Percentiles rank a stretch among this genome's conserved stretches.
These are phyloP conservation scores for Aspergillus mulundensis DNA, from an alignment of 495 filamentous ascomycete species.

Conservation along the genomic window DNA sequence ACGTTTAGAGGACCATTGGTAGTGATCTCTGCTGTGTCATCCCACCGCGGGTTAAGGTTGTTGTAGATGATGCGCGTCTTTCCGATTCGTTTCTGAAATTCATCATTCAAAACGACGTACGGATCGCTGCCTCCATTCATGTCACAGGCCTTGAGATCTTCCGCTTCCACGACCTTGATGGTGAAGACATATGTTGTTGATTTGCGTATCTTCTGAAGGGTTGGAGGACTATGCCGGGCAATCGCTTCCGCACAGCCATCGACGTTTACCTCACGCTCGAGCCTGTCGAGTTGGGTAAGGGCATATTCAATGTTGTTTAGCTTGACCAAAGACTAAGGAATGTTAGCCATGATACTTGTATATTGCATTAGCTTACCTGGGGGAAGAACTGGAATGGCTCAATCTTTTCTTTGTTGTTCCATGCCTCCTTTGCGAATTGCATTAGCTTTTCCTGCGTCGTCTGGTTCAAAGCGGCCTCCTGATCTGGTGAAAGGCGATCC, in stretches of 20 bases:
- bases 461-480: conserved; percentile 70
- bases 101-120: conserved; percentile 94
- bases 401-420: conserved; percentile 87
- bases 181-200: conserved; percentile 91
- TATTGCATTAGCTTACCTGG: conserved; percentile 64
- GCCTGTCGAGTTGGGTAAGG: conserved; percentile 79
- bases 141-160: conserved; percentile 96
- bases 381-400: conserved; percentile 98
- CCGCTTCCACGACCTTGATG: conserved; percentile 98
- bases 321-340: conserved; percentile 81
- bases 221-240: conserved; percentile 56
- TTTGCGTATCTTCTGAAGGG: conserved; percentile 53
- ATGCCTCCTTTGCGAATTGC: conserved; percentile 91
- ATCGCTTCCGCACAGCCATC: conserved; percentile 87
- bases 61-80: conserved; percentile 91
- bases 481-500: conserved; percentile 83
- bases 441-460: conserved; percentile 88
- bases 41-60: conserved; percentile 94
- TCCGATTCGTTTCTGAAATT: conserved; percentile 95
- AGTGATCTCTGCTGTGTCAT: conserved; percentile 94
- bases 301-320: conserved; percentile 97
- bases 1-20: conserved; percentile 88
- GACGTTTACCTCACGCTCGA: conserved; percentile 88
- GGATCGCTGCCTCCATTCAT: conserved; percentile 92
- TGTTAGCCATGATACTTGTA: conserved; percentile 11